Conservation (phyloP, 176 grass and related monocot species). For the Ampelocalamus luodianensis region DNA sequence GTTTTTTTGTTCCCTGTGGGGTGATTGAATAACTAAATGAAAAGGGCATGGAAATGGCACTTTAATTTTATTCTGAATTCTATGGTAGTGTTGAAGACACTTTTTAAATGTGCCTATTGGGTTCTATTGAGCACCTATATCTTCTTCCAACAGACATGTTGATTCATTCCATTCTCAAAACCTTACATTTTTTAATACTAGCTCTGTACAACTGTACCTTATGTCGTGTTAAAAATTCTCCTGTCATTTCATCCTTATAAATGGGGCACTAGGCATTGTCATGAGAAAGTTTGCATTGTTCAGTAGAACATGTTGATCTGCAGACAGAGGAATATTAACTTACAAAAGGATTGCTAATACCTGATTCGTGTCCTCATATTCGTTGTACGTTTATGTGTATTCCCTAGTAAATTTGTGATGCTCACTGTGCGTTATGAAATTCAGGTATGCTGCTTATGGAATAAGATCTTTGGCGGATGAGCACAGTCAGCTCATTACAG, state of each 20-base stretch:
- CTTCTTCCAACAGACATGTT: not conserved
- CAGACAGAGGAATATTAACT: not conserved
- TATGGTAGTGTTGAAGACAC: not conserved
- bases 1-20: not conserved
- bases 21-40: not conserved
- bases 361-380: not conserved
- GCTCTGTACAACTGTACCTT: not conserved
- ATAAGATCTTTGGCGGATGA: conserved; percentile 55
- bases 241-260: not conserved
- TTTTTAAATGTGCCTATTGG: not conserved
- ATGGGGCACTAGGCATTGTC: not conserved
- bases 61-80: not conserved
- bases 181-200: not conserved
- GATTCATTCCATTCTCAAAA: not conserved
- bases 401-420: not conserved
- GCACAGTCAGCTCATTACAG: conserved; percentile 62
- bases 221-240: not conserved
- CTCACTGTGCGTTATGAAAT: not conserved
- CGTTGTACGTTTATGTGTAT: not conserved
- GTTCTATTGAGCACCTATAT: not conserved
- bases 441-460: conserved; percentile 58
- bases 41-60: not conserved
- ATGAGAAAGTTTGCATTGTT: not conserved
- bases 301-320: not conserved
- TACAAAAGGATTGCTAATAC: not conserved